Percentiles rank a stretch among this genome's conserved stretches.
Conservation (phyloP, 2,329 filamentous ascomycete genomes). For the Venturia aucupariae region DNA sequence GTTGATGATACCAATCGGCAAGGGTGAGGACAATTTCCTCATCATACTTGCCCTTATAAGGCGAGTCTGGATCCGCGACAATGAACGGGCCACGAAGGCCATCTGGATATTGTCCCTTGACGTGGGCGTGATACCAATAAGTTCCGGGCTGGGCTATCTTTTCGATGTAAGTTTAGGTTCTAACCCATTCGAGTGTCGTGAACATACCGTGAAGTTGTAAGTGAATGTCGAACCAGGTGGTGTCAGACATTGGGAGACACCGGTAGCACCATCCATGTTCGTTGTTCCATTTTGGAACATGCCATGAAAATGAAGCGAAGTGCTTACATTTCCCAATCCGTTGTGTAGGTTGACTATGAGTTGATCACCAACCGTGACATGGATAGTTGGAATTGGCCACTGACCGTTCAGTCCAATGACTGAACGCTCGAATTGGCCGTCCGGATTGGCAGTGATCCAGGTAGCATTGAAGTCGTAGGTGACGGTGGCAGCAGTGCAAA, state of each 20-base stretch:
- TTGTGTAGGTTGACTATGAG: constrained; percentile 52
- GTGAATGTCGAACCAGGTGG: constrained; percentile 52
- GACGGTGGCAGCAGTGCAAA: constrained; percentile 26
- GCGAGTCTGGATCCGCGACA: constrained; percentile 51
- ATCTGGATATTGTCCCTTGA: constrained; percentile 56
- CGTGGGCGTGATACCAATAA: constrained; percentile 62
- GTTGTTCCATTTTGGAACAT: constrained; percentile 68
- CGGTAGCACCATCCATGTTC: constrained; percentile 62
- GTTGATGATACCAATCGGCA: constrained; percentile 65
- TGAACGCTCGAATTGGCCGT: constrained; percentile 55
- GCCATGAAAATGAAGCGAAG: constrained; percentile 62
- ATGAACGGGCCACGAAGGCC: constrained; percentile 59
- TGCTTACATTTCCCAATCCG: constrained; percentile 51
- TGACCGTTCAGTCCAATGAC: constrained; percentile 67
- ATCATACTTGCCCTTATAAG: constrained; percentile 43
- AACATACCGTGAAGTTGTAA: constrained; percentile 55
- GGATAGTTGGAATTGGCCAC: constrained; percentile 63
- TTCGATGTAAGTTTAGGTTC: constrained; percentile 17
- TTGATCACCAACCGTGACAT: constrained; percentile 53
- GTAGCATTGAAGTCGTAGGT: constrained; percentile 49
- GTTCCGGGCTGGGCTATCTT: constrained; percentile 43
- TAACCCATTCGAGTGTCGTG: background rate
- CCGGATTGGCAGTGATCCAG: constrained; percentile 65
- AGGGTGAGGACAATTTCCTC: constrained; percentile 57
- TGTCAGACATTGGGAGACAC: constrained; percentile 59